Percentiles rank a stretch among this genome's conserved stretches.
Conservation (phyloP, 2,329 filamentous ascomycete genomes). For the Colletotrichum filicis region DNA sequence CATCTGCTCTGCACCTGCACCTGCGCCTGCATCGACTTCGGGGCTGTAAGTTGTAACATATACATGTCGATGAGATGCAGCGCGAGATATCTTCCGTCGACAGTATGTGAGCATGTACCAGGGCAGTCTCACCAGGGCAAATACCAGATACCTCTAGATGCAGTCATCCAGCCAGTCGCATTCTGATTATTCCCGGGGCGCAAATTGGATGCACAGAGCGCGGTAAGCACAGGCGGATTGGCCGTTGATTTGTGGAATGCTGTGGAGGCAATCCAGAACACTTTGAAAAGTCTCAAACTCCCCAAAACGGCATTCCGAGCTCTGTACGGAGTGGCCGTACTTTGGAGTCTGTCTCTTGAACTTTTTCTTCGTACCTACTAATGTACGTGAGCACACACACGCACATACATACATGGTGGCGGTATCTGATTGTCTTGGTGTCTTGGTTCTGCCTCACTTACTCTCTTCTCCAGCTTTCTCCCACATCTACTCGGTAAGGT, state of each 20-base stretch:
- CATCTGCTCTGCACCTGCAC: background rate
- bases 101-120: background rate
- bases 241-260: background rate
- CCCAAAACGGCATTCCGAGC: slow-evolving; percentile 2
- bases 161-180: background rate
- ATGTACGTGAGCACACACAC: background rate
- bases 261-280: background rate
- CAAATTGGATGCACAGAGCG: background rate
- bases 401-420: background rate
- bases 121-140: background rate
- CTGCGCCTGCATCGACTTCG: background rate
- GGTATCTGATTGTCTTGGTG: background rate
- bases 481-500: background rate
- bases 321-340: background rate
- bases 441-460: background rate
- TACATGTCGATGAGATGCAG: background rate
- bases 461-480: background rate
- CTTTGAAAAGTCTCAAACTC: background rate
- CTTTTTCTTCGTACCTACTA: background rate
- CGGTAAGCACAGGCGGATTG: background rate
- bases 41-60: background rate
- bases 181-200: background rate
- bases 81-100: background rate
- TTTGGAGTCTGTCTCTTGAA: background rate
- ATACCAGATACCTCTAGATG: background rate